These are phyloP conservation scores for Xylaria nigripes DNA, from an alignment of 495 filamentous ascomycete species.

Conservation along the genomic window DNA sequence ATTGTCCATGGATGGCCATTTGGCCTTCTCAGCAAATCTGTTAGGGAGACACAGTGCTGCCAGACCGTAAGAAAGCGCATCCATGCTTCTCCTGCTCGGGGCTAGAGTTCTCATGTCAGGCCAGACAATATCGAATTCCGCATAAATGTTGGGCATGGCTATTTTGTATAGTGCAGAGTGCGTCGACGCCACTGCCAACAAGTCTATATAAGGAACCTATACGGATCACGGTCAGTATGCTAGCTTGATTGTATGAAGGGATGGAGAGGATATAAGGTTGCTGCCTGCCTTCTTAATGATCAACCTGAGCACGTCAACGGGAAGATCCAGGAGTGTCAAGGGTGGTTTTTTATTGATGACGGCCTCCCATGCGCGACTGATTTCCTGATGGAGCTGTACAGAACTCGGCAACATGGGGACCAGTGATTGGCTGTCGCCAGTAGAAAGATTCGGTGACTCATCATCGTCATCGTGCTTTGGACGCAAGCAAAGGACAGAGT, in stretches of 20 bases:
- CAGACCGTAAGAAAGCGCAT: slow-evolving; percentile 85
- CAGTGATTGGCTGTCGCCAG: slow-evolving; percentile 5
- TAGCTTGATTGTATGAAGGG: neutral
- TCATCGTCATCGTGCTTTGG: slow-evolving; percentile 16
- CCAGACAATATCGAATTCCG: slow-evolving; percentile 92
- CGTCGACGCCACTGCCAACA: slow-evolving; percentile 73
- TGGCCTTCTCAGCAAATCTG: slow-evolving; percentile 52
- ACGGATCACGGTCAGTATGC: slow-evolving; percentile 14
- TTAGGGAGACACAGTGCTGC: slow-evolving; percentile 77
- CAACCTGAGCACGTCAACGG: slow-evolving; percentile 76
- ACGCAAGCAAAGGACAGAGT: slow-evolving; percentile 4
- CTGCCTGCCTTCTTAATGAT: slow-evolving; percentile 77
- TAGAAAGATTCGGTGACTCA: slow-evolving; percentile 12
- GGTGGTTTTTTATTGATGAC: slow-evolving; percentile 32
- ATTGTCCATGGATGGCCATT: slow-evolving; percentile 23
- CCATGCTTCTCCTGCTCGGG: slow-evolving; percentile 67
- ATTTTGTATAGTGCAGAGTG: slow-evolving; percentile 78
- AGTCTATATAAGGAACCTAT: slow-evolving; percentile 81
- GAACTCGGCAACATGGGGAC: slow-evolving; percentile 14
- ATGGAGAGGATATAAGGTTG: neutral
- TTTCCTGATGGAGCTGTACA: slow-evolving; percentile 31
- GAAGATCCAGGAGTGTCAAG: slow-evolving; percentile 66
- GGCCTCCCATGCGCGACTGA: slow-evolving; percentile 32
- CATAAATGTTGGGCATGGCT: slow-evolving; percentile 80
- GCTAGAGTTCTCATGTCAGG: slow-evolving; percentile 59